Evolutionary conservation across 306 rosid species (phyloP), one percentile per base, ranked within the genome.

Genomic region (Trifolium fragiferum): DNA sequence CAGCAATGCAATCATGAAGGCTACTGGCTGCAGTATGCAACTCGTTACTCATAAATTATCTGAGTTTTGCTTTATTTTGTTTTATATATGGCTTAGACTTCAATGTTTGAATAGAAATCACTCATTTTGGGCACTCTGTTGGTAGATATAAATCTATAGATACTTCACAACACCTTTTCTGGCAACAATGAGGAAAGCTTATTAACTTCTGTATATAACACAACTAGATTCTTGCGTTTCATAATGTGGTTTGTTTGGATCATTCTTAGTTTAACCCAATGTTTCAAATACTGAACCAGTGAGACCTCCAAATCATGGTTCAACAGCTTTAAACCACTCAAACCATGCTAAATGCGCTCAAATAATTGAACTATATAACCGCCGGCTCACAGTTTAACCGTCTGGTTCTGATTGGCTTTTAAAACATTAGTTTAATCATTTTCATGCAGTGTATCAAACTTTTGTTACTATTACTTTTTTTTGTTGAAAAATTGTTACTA

Each of bases 1-100:
- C 66, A 87, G 99, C 88, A 82, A 73, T 74, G 99, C 99, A 76
- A 94, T 94, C 63, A 79, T 88, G 93, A 90, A 90, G 76, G 91
- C 93, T 61, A 90, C 99, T 59, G 90, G 86, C 73, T 83, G 90
- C 72, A 91, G 99, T 91, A 87, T 55, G 92, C 69, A 32, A 6
- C 58, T 80, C 3, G 18, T 23, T 13, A n/a, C 70, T 79, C 23
- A 64, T 66, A 11, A 72, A 43, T 49, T 23, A 58, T 66, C 46
- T 25, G 38, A 62, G 25, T 7, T 55, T 43, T 61, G 40, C 80
- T 37, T 23, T 55, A 21, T 47, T 30, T 21, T 8, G 55, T 63
- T 1, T 64, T 46, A 57, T 30, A 33, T 46, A 20, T 27, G 62
- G 32, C 46, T n/a, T 38, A 15, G 19, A 57, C 64, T 72, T 38